Evolutionary conservation across 1,284 basidiomycete species (phyloP), one percentile per base, ranked within the genome.

Genomic region (Microbotryum saponariae): DNA sequence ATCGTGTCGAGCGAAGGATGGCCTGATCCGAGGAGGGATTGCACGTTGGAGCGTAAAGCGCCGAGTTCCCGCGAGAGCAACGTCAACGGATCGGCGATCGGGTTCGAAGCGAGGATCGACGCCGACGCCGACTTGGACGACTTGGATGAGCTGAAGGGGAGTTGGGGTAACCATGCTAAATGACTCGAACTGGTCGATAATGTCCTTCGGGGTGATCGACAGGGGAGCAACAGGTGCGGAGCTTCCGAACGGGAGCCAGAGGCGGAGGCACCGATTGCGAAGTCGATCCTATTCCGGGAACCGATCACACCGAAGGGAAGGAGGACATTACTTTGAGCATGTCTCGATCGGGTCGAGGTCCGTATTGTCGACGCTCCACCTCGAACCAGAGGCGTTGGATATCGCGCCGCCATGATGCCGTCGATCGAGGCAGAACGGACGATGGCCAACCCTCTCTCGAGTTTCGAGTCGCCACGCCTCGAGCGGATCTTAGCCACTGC

Each of bases 1-100:
- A 97, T 87, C 60, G 87, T 83, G 67, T 88, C 85, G 60, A 98
- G 83, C 1, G 85, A 83, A 2, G 91, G 88, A 75, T 97, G 89
- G 12, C 89, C 87, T 3, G 88, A 88, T 31, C 91, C 92, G 14
- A 98, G 82, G 48, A 98, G 81, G 65, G 81, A 79, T 66, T 91
- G 80, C 33, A 98, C 80, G 61, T 83, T 87, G 60, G 82, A 81
- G 64, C 88, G 86, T 52, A 97, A 79, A 58, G 82, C 81, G 37
- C 82, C 77, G 33, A 97, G 83, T 74, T 97, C 87, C 23, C 83
- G 78, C 51, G 83, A 82, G 64, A 66, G 62, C 25, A 66, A 42
- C 44, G 51, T 51, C 50, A 66, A 55, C 21, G 65, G 65, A 37
- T 66, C 65, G n/a, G 57, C 44, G 29, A 65, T 42, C 44, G 58